Base-by-base conservation (phyloP, 1,284 basidiomycete species). In the Ceratobasidium sp. region DNA sequence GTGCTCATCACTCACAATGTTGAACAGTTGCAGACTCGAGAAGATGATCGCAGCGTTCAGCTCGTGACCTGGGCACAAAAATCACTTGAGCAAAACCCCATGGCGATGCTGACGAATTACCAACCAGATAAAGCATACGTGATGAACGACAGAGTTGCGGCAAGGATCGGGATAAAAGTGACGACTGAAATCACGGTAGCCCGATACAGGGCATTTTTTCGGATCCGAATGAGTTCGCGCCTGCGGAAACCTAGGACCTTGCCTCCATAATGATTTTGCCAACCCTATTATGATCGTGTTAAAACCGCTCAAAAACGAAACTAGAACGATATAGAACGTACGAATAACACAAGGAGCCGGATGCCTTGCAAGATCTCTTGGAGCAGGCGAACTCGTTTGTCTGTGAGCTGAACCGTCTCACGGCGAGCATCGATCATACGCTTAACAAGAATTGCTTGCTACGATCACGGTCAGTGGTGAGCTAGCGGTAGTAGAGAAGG, bases 31-130 rank as follows among this genome's bases (percentile, higher is more conserved):
- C 14, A 95, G 81, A 13, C 89, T 88, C 19, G 87, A 87, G 82
- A 95, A 95, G 76, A 94, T 90, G 77, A 87, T 85, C 1, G 90
- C 89, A 7, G 92, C 83, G 77, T 89, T 86, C 48, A 94, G 86
- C 1, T 84, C 78, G 80, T 93, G 89, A 1, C 89, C 89, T 34
- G 84, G 88, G 14, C 90, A 82, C 0, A 86, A 85, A 79, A 93
- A 94, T 0, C 90, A 79, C 29, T 31, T 54, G n/a, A 54, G 62
- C 41, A 34, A 19, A 48, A 22, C n/a, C 31, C 14, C 31, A 9
- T 16, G 9, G 24, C 5, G 39, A n/a, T 53, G 34, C 13, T 4
- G 24, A 58, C 7, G 37, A 14, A 39, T 65, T 7, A 56, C 65
- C 37, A 31, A 71, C 66, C 66, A 46, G 53, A 46, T 1, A 71